Conservation (phyloP, 768 basidiomycete genomes). For the Dictyophora rubrovolvata region DNA sequence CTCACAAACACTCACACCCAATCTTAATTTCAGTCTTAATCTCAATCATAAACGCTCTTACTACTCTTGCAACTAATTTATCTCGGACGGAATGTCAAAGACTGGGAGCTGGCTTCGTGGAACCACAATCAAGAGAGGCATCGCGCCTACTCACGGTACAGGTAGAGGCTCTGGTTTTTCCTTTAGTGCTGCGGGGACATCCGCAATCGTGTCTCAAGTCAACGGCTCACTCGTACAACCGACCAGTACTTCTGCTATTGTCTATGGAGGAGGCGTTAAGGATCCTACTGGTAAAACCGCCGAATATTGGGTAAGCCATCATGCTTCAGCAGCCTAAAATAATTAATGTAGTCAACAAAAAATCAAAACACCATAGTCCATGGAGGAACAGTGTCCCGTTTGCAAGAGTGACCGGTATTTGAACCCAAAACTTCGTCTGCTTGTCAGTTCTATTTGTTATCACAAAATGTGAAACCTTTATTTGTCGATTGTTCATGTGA, state of each 20-base stretch:
- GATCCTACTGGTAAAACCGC: constrained; percentile 74
- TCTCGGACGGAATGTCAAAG: constrained; percentile 21
- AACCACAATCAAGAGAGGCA: constrained; percentile 64
- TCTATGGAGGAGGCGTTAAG: constrained; percentile 79
- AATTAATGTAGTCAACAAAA: constrained; percentile 2
- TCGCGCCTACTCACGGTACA: constrained; percentile 29
- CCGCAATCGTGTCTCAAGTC: constrained; percentile 36
- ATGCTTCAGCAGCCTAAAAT: not conserved
- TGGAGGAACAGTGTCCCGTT: constrained; percentile 93
- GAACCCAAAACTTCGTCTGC: constrained; percentile 85
- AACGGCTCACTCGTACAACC: constrained; percentile 54
- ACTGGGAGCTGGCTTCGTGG: constrained; percentile 54
- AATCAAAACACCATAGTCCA: constrained; percentile 39
- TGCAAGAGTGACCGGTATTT: constrained; percentile 95
- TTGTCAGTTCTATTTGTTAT: constrained; percentile 87
- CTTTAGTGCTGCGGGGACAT: not conserved
- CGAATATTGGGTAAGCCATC: constrained; percentile 64
- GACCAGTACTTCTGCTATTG: constrained; percentile 54
- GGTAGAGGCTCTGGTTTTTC: constrained; percentile 12
- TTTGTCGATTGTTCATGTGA: not conserved
- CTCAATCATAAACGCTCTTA: not conserved
- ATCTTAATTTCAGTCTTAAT: too few relatives aligned
- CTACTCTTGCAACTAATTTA: not conserved
- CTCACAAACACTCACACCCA: not conserved
- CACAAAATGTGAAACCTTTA: constrained; percentile 76